Evolutionary conservation across 2,329 filamentous ascomycete species (phyloP).

Genomic region (Alternaria postmessia): DNA sequence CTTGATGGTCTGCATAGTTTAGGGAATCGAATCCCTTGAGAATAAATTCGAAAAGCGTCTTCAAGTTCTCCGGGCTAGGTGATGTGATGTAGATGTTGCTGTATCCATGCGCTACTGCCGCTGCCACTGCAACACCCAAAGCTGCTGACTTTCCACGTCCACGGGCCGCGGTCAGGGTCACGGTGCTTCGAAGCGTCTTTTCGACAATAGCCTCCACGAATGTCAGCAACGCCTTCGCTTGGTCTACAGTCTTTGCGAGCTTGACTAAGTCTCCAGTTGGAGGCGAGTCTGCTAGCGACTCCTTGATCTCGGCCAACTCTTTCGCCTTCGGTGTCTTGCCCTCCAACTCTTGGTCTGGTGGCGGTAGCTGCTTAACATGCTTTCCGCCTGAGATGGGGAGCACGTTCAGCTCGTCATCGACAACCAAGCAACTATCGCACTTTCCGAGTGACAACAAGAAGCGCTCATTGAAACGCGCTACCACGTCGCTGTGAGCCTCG

Average conservation of each 20-base stretch:
- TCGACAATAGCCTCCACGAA: constrained; percentile 97
- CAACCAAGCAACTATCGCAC: constrained; percentile 92
- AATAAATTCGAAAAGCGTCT: constrained; percentile 96
- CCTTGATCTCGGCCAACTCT: constrained; percentile 87
- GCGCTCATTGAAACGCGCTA: constrained; percentile 95
- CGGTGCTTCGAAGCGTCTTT: constrained; percentile 92
- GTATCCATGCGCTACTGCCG: constrained; percentile 94
- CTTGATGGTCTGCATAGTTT: constrained; percentile 91
- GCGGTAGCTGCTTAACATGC: constrained; percentile 81
- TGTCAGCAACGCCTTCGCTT: constrained; percentile 94
- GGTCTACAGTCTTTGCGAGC: constrained; percentile 89
- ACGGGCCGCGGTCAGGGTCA: constrained; percentile 90
- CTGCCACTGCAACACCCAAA: constrained; percentile 90
- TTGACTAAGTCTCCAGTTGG: constrained; percentile 85
- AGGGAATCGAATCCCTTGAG: constrained; percentile 98
- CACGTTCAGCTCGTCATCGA: constrained; percentile 98
- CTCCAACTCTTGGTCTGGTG: constrained; percentile 76
- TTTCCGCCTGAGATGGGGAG: constrained; percentile 96
- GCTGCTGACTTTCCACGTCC: constrained; percentile 97
- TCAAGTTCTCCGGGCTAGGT: constrained; percentile 96
- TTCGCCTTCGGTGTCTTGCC: constrained; percentile 72
- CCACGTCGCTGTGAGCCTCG: constrained; percentile 93
- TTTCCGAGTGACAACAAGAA: constrained; percentile 96
- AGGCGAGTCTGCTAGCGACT: constrained; percentile 82
- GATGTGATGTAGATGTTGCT: constrained; percentile 99